Evolutionary conservation across 2,329 filamentous ascomycete genomes (phyloP).

Genomic region (Apiospora pterosperma): DNA sequence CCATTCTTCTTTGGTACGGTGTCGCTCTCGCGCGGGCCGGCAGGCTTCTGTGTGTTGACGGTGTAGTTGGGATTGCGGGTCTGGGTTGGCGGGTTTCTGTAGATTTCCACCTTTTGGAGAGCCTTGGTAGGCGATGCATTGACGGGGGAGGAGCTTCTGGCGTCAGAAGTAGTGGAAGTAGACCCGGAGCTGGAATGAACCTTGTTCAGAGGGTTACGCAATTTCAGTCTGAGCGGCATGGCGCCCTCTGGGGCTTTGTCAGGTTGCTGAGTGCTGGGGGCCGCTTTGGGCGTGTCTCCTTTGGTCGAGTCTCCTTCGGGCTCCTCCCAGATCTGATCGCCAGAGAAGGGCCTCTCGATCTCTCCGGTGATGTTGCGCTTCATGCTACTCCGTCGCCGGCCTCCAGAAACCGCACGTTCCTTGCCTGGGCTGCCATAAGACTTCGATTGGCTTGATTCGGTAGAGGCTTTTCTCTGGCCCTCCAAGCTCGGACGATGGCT

Average conservation of each 20-base stretch:
- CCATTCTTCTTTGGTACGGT: conserved; percentile 67
- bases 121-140: conserved; percentile 36
- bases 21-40: conserved; percentile 29
- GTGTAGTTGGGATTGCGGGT: conserved; percentile 80
- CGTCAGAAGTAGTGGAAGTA: not conserved
- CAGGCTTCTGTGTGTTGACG: conserved; percentile 50
- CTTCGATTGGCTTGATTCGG: conserved; percentile 17
- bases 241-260: conserved; percentile 18
- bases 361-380: conserved; percentile 70
- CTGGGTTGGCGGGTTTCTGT: conserved; percentile 79
- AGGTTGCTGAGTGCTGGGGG: not conserved
- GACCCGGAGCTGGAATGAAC: conserved; percentile 47
- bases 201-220: conserved; percentile 63
- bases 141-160: conserved; percentile 22
- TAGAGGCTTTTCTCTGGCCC: conserved; percentile 19
- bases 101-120: conserved; percentile 65
- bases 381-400: conserved; percentile 60
- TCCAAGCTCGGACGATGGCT: conserved; percentile 30
- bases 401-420: conserved; percentile 30
- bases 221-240: conserved; percentile 53
- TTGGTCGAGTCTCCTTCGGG: conserved; percentile 50
- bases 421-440: not conserved
- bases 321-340: conserved; percentile 87
- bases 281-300: conserved; percentile 5
- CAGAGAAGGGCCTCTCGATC: conserved; percentile 63